These are phyloP conservation scores for Conringia planisiliqua DNA, from an alignment of 345 rosid species.

Conservation along the genomic window DNA sequence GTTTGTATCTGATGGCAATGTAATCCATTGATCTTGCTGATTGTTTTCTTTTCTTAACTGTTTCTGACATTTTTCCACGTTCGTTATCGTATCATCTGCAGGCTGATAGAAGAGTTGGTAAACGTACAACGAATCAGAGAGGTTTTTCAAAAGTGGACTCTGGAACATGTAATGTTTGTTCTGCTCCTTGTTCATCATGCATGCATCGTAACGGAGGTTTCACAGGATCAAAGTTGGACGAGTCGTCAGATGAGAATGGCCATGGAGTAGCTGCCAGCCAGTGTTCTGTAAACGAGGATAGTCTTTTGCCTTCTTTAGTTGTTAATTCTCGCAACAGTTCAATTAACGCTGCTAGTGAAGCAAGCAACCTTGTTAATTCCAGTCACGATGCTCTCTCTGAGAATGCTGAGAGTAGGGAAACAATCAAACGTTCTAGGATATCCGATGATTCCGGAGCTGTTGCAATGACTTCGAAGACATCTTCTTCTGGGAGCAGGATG, in stretches of 20 bases:
- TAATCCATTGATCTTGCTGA: not conserved
- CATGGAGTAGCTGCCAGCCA: conserved; percentile 51
- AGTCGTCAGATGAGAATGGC: conserved; percentile 63
- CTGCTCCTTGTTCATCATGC: conserved; percentile 83
- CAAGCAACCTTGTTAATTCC: conserved; percentile 55
- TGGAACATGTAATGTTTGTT: conserved; percentile 79
- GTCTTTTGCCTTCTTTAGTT: conserved; percentile 30
- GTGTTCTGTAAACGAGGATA: conserved; percentile 53
- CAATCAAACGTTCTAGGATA: conserved; percentile 37
- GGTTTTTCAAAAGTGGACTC: conserved; percentile 49
- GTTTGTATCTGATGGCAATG: not conserved
- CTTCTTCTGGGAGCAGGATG: conserved; percentile 31
- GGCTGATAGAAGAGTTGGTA: conserved; percentile 36
- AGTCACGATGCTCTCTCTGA: conserved; percentile 58
- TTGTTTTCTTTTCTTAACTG: not conserved
- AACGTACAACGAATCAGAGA: conserved; percentile 37
- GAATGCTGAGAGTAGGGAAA: conserved; percentile 61
- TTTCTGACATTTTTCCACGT: not conserved
- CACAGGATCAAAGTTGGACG: conserved; percentile 56
- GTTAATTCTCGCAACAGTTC: conserved; percentile 34
- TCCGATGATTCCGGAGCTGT: conserved; percentile 42
- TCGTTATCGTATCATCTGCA: conserved; percentile 4
- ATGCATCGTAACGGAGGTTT: conserved; percentile 52
- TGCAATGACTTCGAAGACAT: conserved; percentile 34
- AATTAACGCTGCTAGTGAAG: conserved; percentile 50